Conservation (phyloP, 225 moss, liverwort and hornwort species). For the Polytrichum formosum region DNA sequence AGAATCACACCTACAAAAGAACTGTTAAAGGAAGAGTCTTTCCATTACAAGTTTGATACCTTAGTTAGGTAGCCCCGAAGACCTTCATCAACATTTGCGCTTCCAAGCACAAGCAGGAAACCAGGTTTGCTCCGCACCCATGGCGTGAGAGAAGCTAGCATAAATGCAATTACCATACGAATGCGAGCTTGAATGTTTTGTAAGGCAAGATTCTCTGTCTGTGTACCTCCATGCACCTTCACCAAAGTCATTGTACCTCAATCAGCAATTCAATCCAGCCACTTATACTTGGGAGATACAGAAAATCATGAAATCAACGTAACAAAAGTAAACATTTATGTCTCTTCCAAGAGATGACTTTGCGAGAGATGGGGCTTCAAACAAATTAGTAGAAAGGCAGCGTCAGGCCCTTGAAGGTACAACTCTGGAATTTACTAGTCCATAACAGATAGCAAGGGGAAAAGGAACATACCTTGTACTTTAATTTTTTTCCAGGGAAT, state of each 20-base stretch:
- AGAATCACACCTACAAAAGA: too few relatives aligned
- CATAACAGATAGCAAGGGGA: too few relatives aligned
- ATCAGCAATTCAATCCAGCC: not conserved
- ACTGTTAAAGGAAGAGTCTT: too few relatives aligned
- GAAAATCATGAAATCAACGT: too few relatives aligned
- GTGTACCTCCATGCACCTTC: constrained; percentile 82
- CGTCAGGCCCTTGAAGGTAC: too few relatives aligned
- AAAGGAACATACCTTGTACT: constrained; percentile 61
- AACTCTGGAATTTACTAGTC: too few relatives aligned
- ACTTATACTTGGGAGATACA: too few relatives aligned
- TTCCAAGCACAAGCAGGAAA: constrained; percentile 91
- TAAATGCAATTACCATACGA: constrained; percentile 93
- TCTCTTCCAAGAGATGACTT: too few relatives aligned
- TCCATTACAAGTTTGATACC: constrained; percentile 24
- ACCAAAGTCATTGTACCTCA: constrained; percentile 10
- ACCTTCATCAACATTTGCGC: constrained; percentile 96
- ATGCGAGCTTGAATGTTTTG: constrained; percentile 95
- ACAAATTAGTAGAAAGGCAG: too few relatives aligned
- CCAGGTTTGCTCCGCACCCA: constrained; percentile 91
- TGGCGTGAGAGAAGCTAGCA: constrained; percentile 88
- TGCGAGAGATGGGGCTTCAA: too few relatives aligned
- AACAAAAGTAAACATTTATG: too few relatives aligned
- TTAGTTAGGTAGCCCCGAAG: constrained; percentile 96
- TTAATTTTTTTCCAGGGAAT: constrained; percentile 64
- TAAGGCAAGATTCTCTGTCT: constrained; percentile 85